These are phyloP conservation scores for Babesia divergens DNA, from an alignment of 169 alveolate species.

Conservation along the genomic window DNA sequence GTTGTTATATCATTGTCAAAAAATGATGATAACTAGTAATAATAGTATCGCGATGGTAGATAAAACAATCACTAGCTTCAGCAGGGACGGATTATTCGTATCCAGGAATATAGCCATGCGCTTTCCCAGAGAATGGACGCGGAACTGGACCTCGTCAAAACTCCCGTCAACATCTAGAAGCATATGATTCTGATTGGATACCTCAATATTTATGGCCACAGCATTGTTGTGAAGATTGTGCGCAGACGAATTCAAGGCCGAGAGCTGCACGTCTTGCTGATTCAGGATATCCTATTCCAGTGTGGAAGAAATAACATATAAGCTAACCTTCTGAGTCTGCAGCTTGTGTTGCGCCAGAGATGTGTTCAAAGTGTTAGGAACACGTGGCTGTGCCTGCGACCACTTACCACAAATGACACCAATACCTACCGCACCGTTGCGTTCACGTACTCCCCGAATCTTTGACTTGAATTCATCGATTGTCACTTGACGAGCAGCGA, in stretches of 20 bases:
- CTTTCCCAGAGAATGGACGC: slow-evolving; percentile 25
- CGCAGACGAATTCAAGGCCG: slow-evolving; percentile 39
- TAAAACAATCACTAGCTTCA: slow-evolving; percentile 38
- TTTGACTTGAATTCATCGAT: slow-evolving; percentile 59
- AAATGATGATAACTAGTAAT: slow-evolving; percentile 30
- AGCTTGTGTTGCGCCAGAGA: slow-evolving; percentile 28
- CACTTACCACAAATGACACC: not conserved
- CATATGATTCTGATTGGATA: slow-evolving; percentile 33
- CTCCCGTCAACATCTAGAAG: slow-evolving; percentile 15
- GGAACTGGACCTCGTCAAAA: slow-evolving; percentile 48
- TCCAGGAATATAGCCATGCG: slow-evolving; percentile 52
- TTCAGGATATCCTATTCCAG: slow-evolving; percentile 30
- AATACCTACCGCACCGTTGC: slow-evolving; percentile 11
- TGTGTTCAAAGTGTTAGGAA: not conserved
- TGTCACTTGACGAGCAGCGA: slow-evolving; percentile 38
- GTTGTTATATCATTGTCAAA: no score
- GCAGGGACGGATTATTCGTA: slow-evolving; percentile 60
- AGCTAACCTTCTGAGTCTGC: slow-evolving; percentile 41
- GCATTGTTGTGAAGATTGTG: slow-evolving; percentile 46
- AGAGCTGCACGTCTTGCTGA: slow-evolving; percentile 52
- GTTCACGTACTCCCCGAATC: slow-evolving; percentile 36
- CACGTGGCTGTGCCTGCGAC: not conserved
- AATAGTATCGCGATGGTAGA: slow-evolving; percentile 34
- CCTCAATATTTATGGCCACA: slow-evolving; percentile 44
- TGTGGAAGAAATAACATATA: no score